Percentiles rank a stretch among this genome's conserved stretches.
Conservation (phyloP, 1,139 yeast species). For the Maudiozyma humilis region DNA sequence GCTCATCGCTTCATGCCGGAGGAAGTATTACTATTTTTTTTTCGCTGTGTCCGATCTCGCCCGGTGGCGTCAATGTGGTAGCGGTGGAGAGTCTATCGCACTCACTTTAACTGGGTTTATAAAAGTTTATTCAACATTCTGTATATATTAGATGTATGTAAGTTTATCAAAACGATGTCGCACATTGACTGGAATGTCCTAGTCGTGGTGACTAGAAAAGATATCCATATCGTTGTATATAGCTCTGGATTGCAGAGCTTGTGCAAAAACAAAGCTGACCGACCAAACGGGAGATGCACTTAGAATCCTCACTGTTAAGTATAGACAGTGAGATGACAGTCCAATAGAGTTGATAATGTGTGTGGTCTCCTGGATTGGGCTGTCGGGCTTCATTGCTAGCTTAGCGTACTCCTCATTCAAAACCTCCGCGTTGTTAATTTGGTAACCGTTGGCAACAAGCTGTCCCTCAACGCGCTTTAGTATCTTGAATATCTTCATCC, state of each 20-base stretch:
- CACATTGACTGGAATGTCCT: neutral
- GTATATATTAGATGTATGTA: too few relatives aligned
- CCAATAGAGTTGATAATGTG: constrained; percentile 40
- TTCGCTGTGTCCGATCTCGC: too few relatives aligned
- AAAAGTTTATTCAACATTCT: too few relatives aligned
- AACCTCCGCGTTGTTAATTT: constrained; percentile 35
- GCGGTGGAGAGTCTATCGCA: too few relatives aligned
- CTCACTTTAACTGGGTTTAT: too few relatives aligned
- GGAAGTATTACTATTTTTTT: too few relatives aligned
- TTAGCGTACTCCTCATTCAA: constrained; percentile 39
- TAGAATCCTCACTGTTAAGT: constrained; percentile 60
- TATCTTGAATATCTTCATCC: constrained; percentile 34
- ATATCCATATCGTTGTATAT: constrained; percentile 24
- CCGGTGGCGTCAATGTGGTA: too few relatives aligned
- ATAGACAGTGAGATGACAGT: constrained; percentile 49
- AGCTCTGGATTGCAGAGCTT: constrained; percentile 63
- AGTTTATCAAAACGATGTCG: too few relatives aligned
- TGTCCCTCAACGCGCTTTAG: constrained; percentile 51
- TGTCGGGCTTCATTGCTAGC: constrained; percentile 37
- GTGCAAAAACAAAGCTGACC: constrained; percentile 64
- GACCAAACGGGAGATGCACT: constrained; percentile 87
- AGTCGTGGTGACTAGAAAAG: constrained; percentile 2
- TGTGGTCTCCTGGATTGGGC: constrained; percentile 36
- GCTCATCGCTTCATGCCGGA: too few relatives aligned
- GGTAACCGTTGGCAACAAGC: constrained; percentile 33